Base-by-base conservation (phyloP, 2,329 filamentous ascomycete species). In the Botrytis paeoniae region DNA sequence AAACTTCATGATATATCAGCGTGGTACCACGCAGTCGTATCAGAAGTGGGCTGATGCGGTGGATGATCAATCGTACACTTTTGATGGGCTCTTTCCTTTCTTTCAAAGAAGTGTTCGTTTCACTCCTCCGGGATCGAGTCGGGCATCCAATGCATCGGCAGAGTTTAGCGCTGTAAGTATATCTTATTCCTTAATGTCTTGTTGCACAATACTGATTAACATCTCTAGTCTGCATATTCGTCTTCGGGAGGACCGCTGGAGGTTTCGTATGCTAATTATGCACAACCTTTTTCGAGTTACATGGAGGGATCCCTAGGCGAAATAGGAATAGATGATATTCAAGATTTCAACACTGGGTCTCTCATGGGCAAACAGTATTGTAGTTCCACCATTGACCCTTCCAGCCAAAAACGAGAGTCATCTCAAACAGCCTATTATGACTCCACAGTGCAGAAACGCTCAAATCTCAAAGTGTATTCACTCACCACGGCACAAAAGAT, bases 51-150 rank as follows among this genome's bases (percentile, higher is more conserved):
- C 80, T 5, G 76, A 80, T 39, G 74, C 81, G 3, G 78, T 82
- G 1, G 80, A 78, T 2, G 85, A 86, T 70, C 72, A 82, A 1
- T 78, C 80, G 6, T 88, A 85, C 82, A 83, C 81, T 73, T 85
- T 85, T 72, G 78, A 84, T 6, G 81, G 81, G 10, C 81, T 86
- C 51, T 80, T 84, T 35, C 83, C 83, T 4, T 87, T 84, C 78
- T 81, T 86, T 69, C 78, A 78, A 45, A 84, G 82, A 72, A 74
- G 72, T 41, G 70, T 75, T 37, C 70, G 20, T 1, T 68, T 72
- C 62, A 74, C 72, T 64, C 72, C 62, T 29, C 80, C 79, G 5
- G 45, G 45, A 29, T 14, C 64, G 16, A 54, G 64, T 29, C 64
- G 64, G 29, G 64, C 35, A 3, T 39, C 45, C 3, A 68, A 68